phyloP scores from a whole-genome alignment of 1,284 basidiomycete genomes.

The Phaffia rhodozyma region DNA sequence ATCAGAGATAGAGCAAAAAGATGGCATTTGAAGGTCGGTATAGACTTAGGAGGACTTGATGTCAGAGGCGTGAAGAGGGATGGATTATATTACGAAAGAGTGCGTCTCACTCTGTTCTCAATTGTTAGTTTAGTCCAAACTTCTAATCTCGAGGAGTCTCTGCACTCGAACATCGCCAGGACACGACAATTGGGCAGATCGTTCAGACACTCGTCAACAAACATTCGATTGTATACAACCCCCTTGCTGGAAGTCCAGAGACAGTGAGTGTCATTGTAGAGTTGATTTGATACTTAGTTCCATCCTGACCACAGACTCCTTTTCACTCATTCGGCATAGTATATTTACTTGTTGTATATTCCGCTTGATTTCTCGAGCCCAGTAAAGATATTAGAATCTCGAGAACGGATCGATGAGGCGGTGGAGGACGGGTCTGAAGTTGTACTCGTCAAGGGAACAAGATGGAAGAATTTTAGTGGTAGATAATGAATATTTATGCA shows the following conservation, averaged over 20 bases:
- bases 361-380: too few species aligned
- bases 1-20: background rate
- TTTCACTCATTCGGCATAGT: too few species aligned
- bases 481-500: too few species aligned
- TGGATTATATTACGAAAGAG: conserved; percentile 1
- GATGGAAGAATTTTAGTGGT: too few species aligned
- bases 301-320: too few species aligned
- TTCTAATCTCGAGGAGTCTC: background rate
- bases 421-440: too few species aligned
- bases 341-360: too few species aligned
- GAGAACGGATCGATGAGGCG: too few species aligned
- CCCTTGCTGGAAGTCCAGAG: background rate
- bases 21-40: conserved; percentile 3
- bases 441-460: too few species aligned
- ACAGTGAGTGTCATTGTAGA: background rate
- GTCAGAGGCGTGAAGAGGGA: background rate
- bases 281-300: too few species aligned
- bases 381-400: too few species aligned
- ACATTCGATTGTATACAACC: background rate
- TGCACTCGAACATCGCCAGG: background rate
- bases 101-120: background rate
- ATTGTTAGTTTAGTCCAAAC: background rate
- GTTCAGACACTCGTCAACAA: background rate
- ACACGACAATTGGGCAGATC: conserved; percentile 7
- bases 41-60: background rate